Evolutionary conservation across 2,329 filamentous ascomycete species (phyloP).

Genomic region (Phyllachora maydis): DNA sequence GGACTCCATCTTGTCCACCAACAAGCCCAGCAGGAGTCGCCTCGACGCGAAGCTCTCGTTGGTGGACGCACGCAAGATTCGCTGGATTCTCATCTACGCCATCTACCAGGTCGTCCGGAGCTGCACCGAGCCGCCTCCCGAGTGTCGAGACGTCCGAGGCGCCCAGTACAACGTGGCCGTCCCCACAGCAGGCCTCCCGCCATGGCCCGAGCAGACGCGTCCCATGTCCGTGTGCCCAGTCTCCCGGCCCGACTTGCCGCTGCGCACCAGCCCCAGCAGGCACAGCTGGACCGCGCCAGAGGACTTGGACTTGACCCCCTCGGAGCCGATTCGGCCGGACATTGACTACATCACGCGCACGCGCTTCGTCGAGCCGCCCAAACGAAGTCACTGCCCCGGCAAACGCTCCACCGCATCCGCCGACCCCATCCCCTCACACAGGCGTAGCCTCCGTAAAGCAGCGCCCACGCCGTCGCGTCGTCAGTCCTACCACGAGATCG

Average conservation of each 20-base stretch:
- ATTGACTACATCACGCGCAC: constrained; percentile 30
- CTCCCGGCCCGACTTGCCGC: background rate
- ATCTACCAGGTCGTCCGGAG: constrained; percentile 51
- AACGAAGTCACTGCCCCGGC: too few relatives aligned
- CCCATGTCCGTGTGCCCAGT: background rate
- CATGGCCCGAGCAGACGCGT: constrained; percentile 19
- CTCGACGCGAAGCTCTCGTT: constrained; percentile 33
- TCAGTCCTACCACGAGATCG: constrained; percentile 23
- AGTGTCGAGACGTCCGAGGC: constrained; percentile 34
- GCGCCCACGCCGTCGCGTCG: constrained; percentile 1
- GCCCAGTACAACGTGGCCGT: constrained; percentile 35
- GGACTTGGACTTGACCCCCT: background rate
- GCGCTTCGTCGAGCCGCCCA: constrained; percentile 10
- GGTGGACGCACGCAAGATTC: constrained; percentile 51
- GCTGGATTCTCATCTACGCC: constrained; percentile 60
- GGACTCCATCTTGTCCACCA: constrained; percentile 24
- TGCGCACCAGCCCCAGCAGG: background rate
- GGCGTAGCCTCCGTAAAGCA: background rate
- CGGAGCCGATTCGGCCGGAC: constrained; percentile 31
- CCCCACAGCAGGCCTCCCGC: constrained; percentile 18
- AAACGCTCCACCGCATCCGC: too few relatives aligned
- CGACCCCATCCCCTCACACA: constrained; percentile 1
- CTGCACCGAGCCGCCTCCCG: constrained; percentile 36
- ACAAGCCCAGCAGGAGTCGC: constrained; percentile 34
- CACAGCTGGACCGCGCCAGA: too few relatives aligned